A percentile compares a stretch with the other conserved stretches of the same genome.
Evolutionary conservation across 176 grass and related monocot species (phyloP).

Genomic region (Cenchrus americanus): DNA sequence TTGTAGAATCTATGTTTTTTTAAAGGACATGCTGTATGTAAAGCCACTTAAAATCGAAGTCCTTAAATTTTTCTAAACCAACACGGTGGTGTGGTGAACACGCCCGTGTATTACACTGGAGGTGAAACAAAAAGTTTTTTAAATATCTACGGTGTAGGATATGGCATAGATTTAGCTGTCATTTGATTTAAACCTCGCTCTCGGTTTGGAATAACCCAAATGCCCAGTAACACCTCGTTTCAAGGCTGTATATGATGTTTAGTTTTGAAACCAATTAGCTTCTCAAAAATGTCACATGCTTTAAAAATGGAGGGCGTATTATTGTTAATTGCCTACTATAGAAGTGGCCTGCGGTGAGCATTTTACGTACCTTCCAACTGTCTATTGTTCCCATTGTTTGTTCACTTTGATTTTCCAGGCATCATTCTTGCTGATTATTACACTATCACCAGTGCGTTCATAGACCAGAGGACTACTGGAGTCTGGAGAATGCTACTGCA

Average conservation of each 20-base stretch:
- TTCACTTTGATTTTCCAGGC: conserved; percentile 85
- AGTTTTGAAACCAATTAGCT: neutral
- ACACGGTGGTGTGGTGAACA: neutral
- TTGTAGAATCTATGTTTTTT: too few species aligned
- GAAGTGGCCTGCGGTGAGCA: neutral
- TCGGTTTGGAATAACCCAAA: neutral
- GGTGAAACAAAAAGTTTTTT: neutral
- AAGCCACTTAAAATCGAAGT: neutral
- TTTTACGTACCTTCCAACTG: conserved; percentile 78
- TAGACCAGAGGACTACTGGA: conserved; percentile 44
- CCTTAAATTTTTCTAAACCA: neutral
- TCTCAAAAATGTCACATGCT: neutral
- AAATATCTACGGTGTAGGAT: neutral
- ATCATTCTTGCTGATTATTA: conserved; percentile 62
- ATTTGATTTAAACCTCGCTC: neutral
- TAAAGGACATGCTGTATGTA: neutral
- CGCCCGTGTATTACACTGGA: too few species aligned
- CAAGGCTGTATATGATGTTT: neutral
- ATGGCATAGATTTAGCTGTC: too few species aligned
- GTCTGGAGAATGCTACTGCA: conserved; percentile 60
- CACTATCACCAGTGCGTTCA: conserved; percentile 57
- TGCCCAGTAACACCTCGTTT: neutral
- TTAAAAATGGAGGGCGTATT: neutral
- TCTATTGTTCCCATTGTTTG: conserved; percentile 79
- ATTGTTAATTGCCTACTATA: neutral